phyloP scores from a whole-genome alignment of 2,329 filamentous ascomycete genomes.

The Hymenotorrendiella dingleyae region DNA sequence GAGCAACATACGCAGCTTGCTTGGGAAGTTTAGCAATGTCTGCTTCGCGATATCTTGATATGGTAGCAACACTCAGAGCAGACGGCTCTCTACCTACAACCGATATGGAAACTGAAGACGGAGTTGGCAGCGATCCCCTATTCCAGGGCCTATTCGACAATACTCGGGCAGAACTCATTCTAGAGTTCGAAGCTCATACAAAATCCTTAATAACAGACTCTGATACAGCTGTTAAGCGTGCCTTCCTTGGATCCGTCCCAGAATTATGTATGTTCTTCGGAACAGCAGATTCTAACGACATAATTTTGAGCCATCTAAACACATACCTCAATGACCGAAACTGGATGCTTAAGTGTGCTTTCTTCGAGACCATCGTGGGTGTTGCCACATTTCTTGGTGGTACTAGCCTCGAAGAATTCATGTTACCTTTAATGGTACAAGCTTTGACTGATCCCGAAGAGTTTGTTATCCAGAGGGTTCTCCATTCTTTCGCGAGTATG shows the following conservation, averaged over 20 bases:
- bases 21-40: conserved; percentile 83
- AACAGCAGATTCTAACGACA: conserved; percentile 84
- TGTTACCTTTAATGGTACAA: conserved; percentile 91
- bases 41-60: conserved; percentile 78
- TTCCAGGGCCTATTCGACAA: conserved; percentile 84
- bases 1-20: conserved; percentile 89
- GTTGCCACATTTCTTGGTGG: conserved; percentile 88
- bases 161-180: conserved; percentile 74
- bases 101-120: conserved; percentile 75
- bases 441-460: conserved; percentile 90
- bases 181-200: conserved; percentile 80
- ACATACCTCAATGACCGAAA: conserved; percentile 95
- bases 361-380: conserved; percentile 91
- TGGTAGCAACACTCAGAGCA: conserved; percentile 80
- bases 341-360: conserved; percentile 94
- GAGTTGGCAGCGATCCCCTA: conserved; percentile 58
- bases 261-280: conserved; percentile 94
- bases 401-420: conserved; percentile 87
- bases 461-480: conserved; percentile 83
- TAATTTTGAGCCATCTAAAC: conserved; percentile 92
- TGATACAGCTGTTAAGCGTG: conserved; percentile 79
- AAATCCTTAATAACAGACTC: conserved; percentile 84
- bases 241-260: conserved; percentile 86
- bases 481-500: conserved; percentile 83
- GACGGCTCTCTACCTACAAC: conserved; percentile 74